A percentile compares a stretch with the other conserved stretches of the same genome.
Conservation (phyloP, 371 early-diverging fungal genomes). For the Syncephalis fuscata region DNA sequence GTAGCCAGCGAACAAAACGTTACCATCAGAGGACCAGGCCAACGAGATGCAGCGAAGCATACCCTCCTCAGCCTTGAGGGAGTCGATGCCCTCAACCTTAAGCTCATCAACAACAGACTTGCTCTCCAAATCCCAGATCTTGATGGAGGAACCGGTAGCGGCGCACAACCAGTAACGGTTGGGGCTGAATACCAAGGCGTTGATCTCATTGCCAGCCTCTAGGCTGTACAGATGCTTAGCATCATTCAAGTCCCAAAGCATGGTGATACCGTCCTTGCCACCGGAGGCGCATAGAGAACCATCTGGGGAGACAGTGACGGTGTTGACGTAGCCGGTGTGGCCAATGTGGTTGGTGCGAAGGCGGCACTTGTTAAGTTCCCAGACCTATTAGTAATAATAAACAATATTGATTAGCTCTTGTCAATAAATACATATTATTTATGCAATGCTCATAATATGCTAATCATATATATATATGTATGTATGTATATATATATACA, state of each 20-base stretch:
- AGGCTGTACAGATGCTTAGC: conserved; percentile 98
- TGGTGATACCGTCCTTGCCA: conserved; percentile 97
- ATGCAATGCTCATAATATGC: neutral
- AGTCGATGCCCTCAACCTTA: conserved; percentile 67
- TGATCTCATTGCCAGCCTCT: conserved; percentile 89
- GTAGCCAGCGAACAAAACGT: conserved; percentile 96
- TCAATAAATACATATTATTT: neutral
- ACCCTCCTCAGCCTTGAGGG: conserved; percentile 61
- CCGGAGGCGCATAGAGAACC: conserved; percentile 99
- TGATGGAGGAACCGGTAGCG: conserved; percentile 91
- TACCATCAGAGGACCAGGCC: conserved; percentile 96
- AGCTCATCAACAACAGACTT: conserved; percentile 94
- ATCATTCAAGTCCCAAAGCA: conserved; percentile 99
- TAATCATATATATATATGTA: too few species aligned
- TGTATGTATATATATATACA: neutral
- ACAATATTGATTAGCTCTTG: neutral
- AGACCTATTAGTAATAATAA: conserved; percentile 42
- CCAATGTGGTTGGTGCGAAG: conserved; percentile 97
- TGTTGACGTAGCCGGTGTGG: conserved; percentile 95
- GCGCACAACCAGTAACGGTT: conserved; percentile 99
- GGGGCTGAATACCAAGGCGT: conserved; percentile 96
- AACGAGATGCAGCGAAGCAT: conserved; percentile 65
- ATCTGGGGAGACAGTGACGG: conserved; percentile 97
- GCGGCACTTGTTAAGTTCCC: conserved; percentile 97
- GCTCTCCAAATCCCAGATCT: conserved; percentile 98